Percentiles rank a stretch among this genome's conserved stretches.
These are phyloP conservation scores for Baorangia bicolor DNA, from an alignment of 768 basidiomycete species.

Conservation along the genomic window DNA sequence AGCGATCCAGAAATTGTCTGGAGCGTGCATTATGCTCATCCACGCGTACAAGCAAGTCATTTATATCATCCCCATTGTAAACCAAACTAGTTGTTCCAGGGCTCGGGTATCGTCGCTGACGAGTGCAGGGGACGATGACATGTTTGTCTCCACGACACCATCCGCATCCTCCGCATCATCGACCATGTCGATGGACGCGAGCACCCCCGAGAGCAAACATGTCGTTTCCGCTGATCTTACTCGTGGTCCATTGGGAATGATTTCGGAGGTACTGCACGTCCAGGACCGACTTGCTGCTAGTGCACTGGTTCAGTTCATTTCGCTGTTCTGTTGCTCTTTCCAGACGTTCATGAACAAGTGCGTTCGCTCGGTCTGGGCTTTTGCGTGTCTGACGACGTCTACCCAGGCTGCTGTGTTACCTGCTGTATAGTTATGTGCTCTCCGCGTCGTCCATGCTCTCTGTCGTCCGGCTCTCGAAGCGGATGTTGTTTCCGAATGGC, in stretches of 20 bases:
- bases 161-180: slow-evolving; percentile 29
- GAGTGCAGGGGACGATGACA: not conserved
- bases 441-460: slow-evolving; percentile 53
- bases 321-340: slow-evolving; percentile 47
- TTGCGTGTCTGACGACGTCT: slow-evolving; percentile 9
- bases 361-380: slow-evolving; percentile 3
- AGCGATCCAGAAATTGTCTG: slow-evolving; percentile 68
- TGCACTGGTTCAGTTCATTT: slow-evolving; percentile 44
- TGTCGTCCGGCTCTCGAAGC: slow-evolving; percentile 56
- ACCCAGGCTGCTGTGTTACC: slow-evolving; percentile 63
- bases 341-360: slow-evolving; percentile 62
- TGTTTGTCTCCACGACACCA: slow-evolving; percentile 5
- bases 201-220: slow-evolving; percentile 1
- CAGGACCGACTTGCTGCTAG: slow-evolving; percentile 48
- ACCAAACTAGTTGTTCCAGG: slow-evolving; percentile 35
- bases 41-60: slow-evolving; percentile 65
- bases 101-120: not conserved
- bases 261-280: slow-evolving; percentile 50
- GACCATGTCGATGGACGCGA: slow-evolving; percentile 15
- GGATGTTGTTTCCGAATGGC: slow-evolving; percentile 84
- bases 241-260: slow-evolving; percentile 42
- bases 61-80: slow-evolving; percentile 64
- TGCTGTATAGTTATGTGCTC: slow-evolving; percentile 56
- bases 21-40: slow-evolving; percentile 64
- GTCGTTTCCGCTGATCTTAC: slow-evolving; percentile 36